Conservation (phyloP, 148 eudicot genomes). For the Persicaria maculosa region DNA sequence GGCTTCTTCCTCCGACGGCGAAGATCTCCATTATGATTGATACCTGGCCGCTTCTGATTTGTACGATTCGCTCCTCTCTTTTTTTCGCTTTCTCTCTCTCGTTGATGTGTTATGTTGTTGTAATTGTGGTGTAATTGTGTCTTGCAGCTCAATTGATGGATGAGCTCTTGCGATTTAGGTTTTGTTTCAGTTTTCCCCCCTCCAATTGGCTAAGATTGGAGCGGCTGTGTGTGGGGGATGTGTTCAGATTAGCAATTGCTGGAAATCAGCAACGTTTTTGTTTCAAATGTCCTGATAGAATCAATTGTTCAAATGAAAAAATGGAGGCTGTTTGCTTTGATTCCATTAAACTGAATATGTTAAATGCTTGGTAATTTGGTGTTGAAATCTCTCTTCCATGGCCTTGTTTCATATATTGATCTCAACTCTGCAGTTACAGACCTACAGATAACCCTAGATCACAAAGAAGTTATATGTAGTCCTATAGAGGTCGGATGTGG, state of each 20-base stretch:
- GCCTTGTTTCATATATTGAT: no score
- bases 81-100: not conserved
- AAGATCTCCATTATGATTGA: constrained; percentile 6
- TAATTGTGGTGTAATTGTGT: not conserved
- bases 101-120: not conserved
- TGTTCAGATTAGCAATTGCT: constrained; percentile 6
- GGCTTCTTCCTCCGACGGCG: constrained; percentile 22
- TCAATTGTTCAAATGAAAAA: not conserved
- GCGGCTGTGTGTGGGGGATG: not conserved
- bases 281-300: not conserved
- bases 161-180: not conserved
- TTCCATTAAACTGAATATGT: not conserved
- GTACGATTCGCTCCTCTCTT: constrained; percentile 5
- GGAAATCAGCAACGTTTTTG: not conserved
- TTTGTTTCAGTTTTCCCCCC: not conserved
- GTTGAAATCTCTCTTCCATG: no score
- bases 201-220: not conserved
- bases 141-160: not conserved
- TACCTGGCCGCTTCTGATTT: not conserved
- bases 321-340: not conserved
- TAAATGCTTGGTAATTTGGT: not conserved
- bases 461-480: no score
- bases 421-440: no score
- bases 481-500: no score
- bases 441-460: no score